These are phyloP conservation scores for Bacidia rubella DNA, from an alignment of 495 filamentous ascomycete species.

Conservation along the genomic window DNA sequence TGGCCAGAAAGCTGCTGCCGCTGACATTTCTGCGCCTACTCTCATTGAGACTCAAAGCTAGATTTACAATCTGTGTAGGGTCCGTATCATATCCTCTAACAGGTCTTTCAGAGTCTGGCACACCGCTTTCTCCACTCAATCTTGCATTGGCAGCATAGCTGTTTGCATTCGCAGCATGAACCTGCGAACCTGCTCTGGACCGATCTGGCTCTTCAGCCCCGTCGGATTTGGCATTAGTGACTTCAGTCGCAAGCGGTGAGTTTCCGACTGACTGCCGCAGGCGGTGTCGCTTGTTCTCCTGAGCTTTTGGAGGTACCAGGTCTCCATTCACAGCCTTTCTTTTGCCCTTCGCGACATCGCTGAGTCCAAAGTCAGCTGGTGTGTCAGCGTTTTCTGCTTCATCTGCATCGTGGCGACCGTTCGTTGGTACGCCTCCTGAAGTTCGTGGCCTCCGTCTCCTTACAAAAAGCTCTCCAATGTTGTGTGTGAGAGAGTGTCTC, in stretches of 20 bases:
- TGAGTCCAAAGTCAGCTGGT: neutral
- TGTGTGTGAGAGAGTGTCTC: neutral
- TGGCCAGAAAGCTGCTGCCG: conserved; percentile 20
- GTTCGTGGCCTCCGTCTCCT: neutral
- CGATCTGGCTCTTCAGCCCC: neutral
- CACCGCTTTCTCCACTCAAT: neutral
- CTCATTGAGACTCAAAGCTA: conserved; percentile 80
- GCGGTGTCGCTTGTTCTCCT: conserved; percentile 6
- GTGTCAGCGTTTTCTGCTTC: neutral
- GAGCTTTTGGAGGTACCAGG: conserved; percentile 7
- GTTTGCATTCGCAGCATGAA: conserved; percentile 4
- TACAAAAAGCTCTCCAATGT: neutral
- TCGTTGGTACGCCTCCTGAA: neutral
- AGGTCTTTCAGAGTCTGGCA: neutral
- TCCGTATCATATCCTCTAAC: conserved; percentile 47
- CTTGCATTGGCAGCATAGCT: neutral
- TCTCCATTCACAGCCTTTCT: conserved; percentile 10
- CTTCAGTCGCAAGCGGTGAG: conserved; percentile 19
- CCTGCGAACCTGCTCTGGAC: conserved; percentile 1
- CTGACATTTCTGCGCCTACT: conserved; percentile 48
- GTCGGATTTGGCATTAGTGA: conserved; percentile 9
- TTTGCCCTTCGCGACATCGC: conserved; percentile 14
- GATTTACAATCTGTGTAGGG: conserved; percentile 74
- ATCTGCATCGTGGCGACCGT: neutral
- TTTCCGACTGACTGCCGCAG: conserved; percentile 10